Conservation (phyloP, 2,329 filamentous ascomycete species). For the Pseudogymnoascus sp. region DNA sequence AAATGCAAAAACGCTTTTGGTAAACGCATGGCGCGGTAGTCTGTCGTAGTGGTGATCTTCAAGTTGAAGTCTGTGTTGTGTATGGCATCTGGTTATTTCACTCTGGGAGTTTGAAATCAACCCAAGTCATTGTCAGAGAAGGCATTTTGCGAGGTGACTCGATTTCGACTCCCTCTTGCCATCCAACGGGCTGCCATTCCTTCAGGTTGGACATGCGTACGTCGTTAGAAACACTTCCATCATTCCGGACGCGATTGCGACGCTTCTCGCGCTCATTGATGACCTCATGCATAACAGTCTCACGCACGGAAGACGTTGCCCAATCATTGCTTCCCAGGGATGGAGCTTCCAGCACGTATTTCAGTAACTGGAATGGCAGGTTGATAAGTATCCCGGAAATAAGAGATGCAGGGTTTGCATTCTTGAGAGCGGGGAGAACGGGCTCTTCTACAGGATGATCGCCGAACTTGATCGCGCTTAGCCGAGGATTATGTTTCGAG, state of each 20-base stretch:
- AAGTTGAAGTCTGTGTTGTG: constrained; percentile 2
- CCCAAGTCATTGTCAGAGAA: constrained; percentile 22
- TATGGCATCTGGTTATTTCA: neutral
- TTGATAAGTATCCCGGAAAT: constrained; percentile 60
- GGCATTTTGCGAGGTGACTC: constrained; percentile 11
- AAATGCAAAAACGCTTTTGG: constrained; percentile 3
- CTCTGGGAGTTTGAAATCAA: constrained; percentile 20
- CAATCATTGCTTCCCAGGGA: constrained; percentile 46
- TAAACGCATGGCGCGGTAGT: constrained; percentile 3
- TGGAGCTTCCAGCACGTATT: constrained; percentile 55
- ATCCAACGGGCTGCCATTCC: constrained; percentile 28
- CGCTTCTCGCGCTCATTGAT: constrained; percentile 51
- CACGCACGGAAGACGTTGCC: constrained; percentile 39
- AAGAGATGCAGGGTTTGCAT: constrained; percentile 37
- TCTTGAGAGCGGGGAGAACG: constrained; percentile 24
- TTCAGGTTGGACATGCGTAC: constrained; percentile 22
- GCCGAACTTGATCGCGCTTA: constrained; percentile 64
- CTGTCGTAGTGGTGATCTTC: constrained; percentile 4
- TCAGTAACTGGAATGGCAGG: constrained; percentile 59
- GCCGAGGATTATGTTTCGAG: constrained; percentile 41
- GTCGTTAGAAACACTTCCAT: constrained; percentile 20
- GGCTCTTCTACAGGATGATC: constrained; percentile 42
- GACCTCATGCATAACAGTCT: constrained; percentile 42
- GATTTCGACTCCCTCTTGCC: constrained; percentile 26
- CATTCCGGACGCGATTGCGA: constrained; percentile 30